Base-by-base conservation (phyloP, 192 early-diverging fungal genomes). In the Coemansia sp. region DNA sequence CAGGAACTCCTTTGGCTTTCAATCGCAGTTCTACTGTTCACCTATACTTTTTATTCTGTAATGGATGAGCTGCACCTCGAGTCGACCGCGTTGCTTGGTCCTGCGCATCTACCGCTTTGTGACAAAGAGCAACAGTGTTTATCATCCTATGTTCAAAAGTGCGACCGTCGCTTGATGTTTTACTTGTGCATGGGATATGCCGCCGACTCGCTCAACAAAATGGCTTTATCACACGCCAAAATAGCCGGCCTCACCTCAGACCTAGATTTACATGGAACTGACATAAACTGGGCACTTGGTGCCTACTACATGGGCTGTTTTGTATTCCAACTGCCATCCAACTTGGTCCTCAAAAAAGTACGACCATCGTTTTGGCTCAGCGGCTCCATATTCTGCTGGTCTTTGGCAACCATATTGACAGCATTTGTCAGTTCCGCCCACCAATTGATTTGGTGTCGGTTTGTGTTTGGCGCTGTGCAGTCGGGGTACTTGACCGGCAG, bases 251-350 rank as follows among this genome's bases (percentile, higher is more conserved):
- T 76, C 23, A 65, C 63, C 25, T 11, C 45, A 9, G 74, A 72
- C 53, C 63, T 81, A 12, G 41, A 37, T 10, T 59, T 81, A 12
- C 49, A 62, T 21, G 78, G 66, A 15, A 58, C 56, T 23, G 73
- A 72, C 48, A 73, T 81, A 27, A 73, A 69, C 52, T 32, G 62
- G 21, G 79, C 73, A 0, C 56, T 81, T 23, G 73, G 66, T 14
- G 57, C 67, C 3, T 81, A 76, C 70, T 76, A 81, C 15, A 14
- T 81, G 50, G 79, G 73, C 10, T 69, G 74, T 38, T 73, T 81
- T 45, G 27, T 81, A 11, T 72, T 65, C 58, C 79, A 81, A 19
- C 58, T 81, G 32, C 79, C 79, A 3, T 76, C 79, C 4, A 81
- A 81, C 56, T 29, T 81, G 17, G 38, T 76, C 5, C 63, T 81